Conservation (phyloP, 2,329 filamentous ascomycete genomes). For the Triangularia verruculosa region DNA sequence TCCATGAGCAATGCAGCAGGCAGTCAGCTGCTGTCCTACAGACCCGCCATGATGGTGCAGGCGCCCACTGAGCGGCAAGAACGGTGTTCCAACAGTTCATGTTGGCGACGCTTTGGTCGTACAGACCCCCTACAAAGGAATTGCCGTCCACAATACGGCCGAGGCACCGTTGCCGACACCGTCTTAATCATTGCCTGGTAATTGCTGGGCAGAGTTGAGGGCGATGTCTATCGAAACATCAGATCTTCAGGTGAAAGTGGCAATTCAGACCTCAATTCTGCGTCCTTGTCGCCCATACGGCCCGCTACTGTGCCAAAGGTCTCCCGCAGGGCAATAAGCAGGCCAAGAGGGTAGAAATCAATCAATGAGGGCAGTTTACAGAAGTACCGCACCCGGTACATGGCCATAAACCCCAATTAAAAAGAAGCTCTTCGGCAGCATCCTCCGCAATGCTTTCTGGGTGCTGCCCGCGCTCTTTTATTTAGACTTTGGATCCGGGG, state of each 20-base stretch:
- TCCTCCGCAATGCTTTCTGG: conserved; percentile 18
- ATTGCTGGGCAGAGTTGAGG: neutral
- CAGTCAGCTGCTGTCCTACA: neutral
- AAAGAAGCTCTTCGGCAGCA: neutral
- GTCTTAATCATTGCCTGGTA: neutral
- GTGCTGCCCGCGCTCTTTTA: neutral
- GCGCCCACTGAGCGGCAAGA: neutral
- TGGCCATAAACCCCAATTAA: neutral
- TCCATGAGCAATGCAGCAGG: neutral
- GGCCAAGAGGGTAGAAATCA: neutral
- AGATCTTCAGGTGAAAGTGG: neutral
- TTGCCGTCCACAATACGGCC: neutral
- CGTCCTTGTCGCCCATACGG: neutral
- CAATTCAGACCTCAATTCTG: neutral
- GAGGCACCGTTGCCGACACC: neutral
- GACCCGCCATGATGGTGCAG: neutral
- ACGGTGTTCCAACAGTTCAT: neutral
- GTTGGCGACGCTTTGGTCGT: neutral
- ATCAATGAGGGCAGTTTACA: conserved; percentile 10
- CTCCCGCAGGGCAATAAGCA: neutral
- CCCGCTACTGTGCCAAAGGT: neutral
- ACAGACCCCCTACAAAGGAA: neutral
- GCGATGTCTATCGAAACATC: neutral
- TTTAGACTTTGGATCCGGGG: conserved; percentile 17
- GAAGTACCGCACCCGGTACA: conserved; percentile 13